Conservation (phyloP, 208 protist species). For the Acanthamoeba culbertsoni region DNA sequence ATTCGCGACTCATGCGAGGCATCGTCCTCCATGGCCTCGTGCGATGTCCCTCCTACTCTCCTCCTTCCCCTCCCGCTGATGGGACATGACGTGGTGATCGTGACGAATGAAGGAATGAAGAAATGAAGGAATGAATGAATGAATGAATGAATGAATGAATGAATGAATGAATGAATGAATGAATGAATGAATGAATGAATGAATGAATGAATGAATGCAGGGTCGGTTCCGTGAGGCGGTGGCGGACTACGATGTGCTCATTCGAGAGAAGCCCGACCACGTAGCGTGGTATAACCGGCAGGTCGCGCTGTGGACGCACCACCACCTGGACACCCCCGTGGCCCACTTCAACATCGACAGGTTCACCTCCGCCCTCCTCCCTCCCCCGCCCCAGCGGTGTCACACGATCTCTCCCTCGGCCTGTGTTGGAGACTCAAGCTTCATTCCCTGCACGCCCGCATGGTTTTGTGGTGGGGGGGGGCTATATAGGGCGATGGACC, state of each 20-base stretch:
- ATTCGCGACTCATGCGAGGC: constrained; percentile 67
- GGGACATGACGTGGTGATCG: too few species aligned
- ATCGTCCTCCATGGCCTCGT: constrained; percentile 63
- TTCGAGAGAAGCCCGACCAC: constrained; percentile 67
- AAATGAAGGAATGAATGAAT: background rate
- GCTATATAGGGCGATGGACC: constrained; percentile 45
- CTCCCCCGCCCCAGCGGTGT: background rate
- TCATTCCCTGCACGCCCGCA: background rate
- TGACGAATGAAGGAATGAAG: too few species aligned
- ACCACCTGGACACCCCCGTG: constrained; percentile 26
- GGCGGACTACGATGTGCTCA: constrained; percentile 64
- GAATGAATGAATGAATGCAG: background rate
- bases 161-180: background rate
- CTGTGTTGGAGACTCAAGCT: background rate
- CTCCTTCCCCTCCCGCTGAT: background rate
- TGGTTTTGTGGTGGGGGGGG: background rate
- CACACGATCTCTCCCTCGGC: background rate
- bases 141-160: background rate
- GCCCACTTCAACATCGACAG: constrained; percentile 49
- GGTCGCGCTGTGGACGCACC: constrained; percentile 53
- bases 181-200: background rate
- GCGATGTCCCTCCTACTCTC: background rate
- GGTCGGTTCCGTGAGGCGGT: constrained; percentile 59
- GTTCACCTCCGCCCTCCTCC: background rate
- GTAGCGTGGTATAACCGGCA: constrained; percentile 75